Base-by-base conservation (phyloP, 208 protist genomes). In the Leishmania gerbilli region DNA sequence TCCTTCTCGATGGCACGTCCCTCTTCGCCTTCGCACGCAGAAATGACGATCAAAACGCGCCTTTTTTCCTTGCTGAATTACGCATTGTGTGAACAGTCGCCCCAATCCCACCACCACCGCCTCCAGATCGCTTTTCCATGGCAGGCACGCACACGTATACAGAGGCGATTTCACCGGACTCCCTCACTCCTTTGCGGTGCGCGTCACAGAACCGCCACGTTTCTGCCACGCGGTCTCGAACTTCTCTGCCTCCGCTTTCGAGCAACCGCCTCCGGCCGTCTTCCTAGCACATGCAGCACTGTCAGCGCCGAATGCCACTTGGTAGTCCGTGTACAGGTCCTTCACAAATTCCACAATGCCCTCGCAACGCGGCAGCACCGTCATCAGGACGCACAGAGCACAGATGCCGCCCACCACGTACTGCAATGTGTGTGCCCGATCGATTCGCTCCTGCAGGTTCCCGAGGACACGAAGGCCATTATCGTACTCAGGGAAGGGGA, bases 401-500 rank as follows among this genome's bases (percentile, higher is more conserved):
- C 76, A 74, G 51, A 89, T 15, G 19, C 64, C 47, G 34, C 75
- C 74, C 0, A 89, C 13, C 3, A 92, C 3, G 68, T 82, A 86
- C 60, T 86, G 84, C 77, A 95, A 72, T 31, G 78, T 80, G 81
- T 87, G 82, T 19, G 89, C 88, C 5, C 85, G 84, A 69, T 94
- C 90, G 53, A 96, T 90, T 47, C 92, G 89, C 77, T 94, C 89
- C 62, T 91, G 86, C 47, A 96, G 55, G 72, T 83, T 86, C 19
- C 89, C 83, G 42, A 96, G 83, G 17, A 93, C 86, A 40, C 62
- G 88, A 31, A 94, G 77, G 27, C 90, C 91, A 58, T 91, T 80
- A 17, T 93, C 89, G 84, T 93, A 92, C 8, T 85, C 84, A 7
- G 93, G 93, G 74, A 95, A 96, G 9, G 90, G 86, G 34, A 83